Evolutionary conservation across 768 basidiomycete species (phyloP).

Genomic region (Coprinopsis marcescibilis): DNA sequence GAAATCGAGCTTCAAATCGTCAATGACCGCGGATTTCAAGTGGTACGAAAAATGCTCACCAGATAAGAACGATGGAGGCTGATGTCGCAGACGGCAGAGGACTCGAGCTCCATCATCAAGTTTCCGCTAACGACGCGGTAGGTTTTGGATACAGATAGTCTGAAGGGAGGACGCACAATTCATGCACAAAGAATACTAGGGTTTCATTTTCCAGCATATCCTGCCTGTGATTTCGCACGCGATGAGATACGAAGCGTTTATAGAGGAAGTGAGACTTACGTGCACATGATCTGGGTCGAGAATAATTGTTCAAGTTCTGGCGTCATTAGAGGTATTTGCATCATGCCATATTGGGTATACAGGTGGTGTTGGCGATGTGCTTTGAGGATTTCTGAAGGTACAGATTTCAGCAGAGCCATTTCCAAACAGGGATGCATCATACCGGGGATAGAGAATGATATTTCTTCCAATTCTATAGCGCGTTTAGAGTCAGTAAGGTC

Average conservation of each 20-base stretch:
- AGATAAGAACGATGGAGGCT: conserved; percentile 80
- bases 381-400: conserved; percentile 69
- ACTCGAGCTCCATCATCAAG: conserved; percentile 76
- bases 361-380: conserved; percentile 83
- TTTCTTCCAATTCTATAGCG: conserved; percentile 50
- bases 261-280: conserved; percentile 45
- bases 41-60: conserved; percentile 36
- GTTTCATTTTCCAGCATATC: conserved; percentile 76
- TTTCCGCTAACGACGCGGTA: conserved; percentile 63
- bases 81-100: conserved; percentile 64
- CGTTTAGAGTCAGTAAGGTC: conserved; percentile 1
- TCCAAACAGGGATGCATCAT: conserved; percentile 6
- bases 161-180: conserved; percentile 62
- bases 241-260: conserved; percentile 1
- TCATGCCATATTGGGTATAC: conserved; percentile 69
- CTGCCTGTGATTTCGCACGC: conserved; percentile 36
- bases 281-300: conserved; percentile 81
- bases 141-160: conserved; percentile 2
- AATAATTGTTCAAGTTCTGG: conserved; percentile 65
- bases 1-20: conserved; percentile 68
- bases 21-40: conserved; percentile 3
- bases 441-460: conserved; percentile 69
- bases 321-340: conserved; percentile 72
- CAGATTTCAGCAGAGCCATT: conserved; percentile 1
- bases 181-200: conserved; percentile 85